Base-by-base conservation (phyloP, 495 filamentous ascomycete genomes). In the Extremus antarcticus region DNA sequence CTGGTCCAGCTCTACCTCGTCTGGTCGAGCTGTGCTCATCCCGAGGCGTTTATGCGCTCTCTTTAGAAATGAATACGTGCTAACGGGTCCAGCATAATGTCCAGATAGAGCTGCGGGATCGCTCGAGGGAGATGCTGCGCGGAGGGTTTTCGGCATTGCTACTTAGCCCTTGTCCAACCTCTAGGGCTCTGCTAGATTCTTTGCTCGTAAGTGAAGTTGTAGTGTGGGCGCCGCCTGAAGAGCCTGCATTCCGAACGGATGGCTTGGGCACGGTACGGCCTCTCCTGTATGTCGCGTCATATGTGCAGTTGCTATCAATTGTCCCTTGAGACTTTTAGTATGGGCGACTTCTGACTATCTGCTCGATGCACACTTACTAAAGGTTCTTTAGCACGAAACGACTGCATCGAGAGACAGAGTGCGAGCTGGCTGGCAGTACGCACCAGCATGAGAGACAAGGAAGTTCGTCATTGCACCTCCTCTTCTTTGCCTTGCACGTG, bases 21-120 rank as follows among this genome's bases (percentile, higher is more conserved):
- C 11, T 20, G 23, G 25, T 10, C 43, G 8, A 23, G 29, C 24
- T 16, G 43, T 10, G 9, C n/a, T 11, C 2, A 25, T 13, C 32
- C 48, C 56, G 25, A 63, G 53, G 3, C 60, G 51, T 17, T 48
- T n/a, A 56, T 56, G 59, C 4, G 60, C 60, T 35, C 60, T 20
- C 20, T 25, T 23, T 1, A 63, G 50, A 25, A 59, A 63, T 11
- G 52, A 29, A 25, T 43, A 51, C 1, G 51, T 35, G 1, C 56
- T 59, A 13, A 20, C 56, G 4, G 59, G 50, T 20, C 56, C 59
- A 21, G 40, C 13, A 35, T 58, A 62, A n/a, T 55, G 46, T n/a
- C 56, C 60, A 1, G 23, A 1, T 3, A 35, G 25, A 2, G 16
- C 35, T 11, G 24, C 38, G 13, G n/a, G 16, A 22, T 23, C 55